Percentiles rank a stretch among this genome's conserved stretches.
These are phyloP conservation scores for Microstroma glucosiphilum DNA, from an alignment of 1,284 basidiomycete genomes.

Conservation along the genomic window DNA sequence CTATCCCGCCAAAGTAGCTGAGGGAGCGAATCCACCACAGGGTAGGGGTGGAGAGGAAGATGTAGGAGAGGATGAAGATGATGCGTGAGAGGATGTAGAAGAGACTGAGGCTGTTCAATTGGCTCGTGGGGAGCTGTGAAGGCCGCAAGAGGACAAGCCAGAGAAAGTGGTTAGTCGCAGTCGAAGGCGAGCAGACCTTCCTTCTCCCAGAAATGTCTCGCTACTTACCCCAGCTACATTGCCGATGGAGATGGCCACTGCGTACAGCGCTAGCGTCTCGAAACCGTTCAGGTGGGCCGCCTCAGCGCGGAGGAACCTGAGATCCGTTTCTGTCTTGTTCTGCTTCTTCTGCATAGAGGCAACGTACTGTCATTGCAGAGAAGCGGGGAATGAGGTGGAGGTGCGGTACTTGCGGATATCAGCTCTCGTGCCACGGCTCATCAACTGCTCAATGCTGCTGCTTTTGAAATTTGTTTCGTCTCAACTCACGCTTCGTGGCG, in stretches of 20 bases:
- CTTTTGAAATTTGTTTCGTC: no score
- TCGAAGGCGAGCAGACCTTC: neutral
- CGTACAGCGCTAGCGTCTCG: conserved; percentile 11
- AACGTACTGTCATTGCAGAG: conserved; percentile 11
- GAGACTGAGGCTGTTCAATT: conserved; percentile 11
- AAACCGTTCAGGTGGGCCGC: conserved; percentile 21
- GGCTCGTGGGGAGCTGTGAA: conserved; percentile 9
- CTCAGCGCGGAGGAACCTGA: conserved; percentile 17
- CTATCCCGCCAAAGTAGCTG: no score
- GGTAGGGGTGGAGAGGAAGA: neutral
- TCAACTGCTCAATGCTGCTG: no score
- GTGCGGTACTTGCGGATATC: no score
- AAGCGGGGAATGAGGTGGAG: no score
- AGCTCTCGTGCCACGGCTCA: no score
- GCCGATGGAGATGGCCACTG: conserved; percentile 12
- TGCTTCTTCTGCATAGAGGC: conserved; percentile 9
- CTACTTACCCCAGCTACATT: conserved; percentile 12
- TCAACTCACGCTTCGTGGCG: no score
- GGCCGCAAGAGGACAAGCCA: neutral
- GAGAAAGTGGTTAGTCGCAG: neutral
- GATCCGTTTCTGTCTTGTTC: conserved; percentile 14
- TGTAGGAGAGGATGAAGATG: conserved; percentile 13
- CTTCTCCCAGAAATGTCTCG: neutral
- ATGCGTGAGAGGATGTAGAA: conserved; percentile 15
- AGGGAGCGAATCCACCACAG: no score